Base-by-base conservation (phyloP, 306 rosid genomes). In the Echinosophora koreensis region DNA sequence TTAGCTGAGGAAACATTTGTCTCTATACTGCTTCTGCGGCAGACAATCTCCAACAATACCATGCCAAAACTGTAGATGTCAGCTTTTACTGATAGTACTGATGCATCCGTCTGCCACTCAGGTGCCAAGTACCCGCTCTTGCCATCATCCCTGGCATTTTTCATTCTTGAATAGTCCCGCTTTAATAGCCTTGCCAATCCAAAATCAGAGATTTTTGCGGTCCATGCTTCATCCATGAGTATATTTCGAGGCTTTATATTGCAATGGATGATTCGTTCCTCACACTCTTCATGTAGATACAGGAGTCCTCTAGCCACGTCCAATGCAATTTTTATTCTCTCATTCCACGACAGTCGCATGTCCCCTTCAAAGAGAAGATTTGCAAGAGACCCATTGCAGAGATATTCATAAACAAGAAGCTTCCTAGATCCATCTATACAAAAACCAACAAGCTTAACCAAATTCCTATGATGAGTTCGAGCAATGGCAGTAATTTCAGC, bases 311-410 rank as follows among this genome's bases (percentile, higher is more conserved):
- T 66, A 0, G 77, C 85, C 61, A 81, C 77, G 3, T 84, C 82
- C 69, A 71, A 22, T n/a, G 85, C 85, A 0, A 84, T 73, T 51
- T 66, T 80, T 4, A 85, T 11, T 69, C 52, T 81, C 6, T 78
- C 76, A 56, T 39, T 41, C 64, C 64, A 81, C 0, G 78, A 8
- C n/a, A 78, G 3, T 2, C 4, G 59, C 27, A 6, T 64, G 5
- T 60, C 51, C 42, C 42, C 5, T 2, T 55, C 60, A 8, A 67
- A 69, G 8, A 85, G 76, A 6, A 85, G 60, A n/a, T 50, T 77
- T 38, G 79, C 81, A 63, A 85, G 86, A 17, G 88, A 85, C 5
- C 86, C 88, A 4, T 81, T 85, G 71, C 88, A 74, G 63, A 78
- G 47, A 15, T 78, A 85, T 41, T 85, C 86, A 54, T 73, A 81